phyloP scores from a whole-genome alignment of 208 protist species.

The Balamuthia mandrillaris region DNA sequence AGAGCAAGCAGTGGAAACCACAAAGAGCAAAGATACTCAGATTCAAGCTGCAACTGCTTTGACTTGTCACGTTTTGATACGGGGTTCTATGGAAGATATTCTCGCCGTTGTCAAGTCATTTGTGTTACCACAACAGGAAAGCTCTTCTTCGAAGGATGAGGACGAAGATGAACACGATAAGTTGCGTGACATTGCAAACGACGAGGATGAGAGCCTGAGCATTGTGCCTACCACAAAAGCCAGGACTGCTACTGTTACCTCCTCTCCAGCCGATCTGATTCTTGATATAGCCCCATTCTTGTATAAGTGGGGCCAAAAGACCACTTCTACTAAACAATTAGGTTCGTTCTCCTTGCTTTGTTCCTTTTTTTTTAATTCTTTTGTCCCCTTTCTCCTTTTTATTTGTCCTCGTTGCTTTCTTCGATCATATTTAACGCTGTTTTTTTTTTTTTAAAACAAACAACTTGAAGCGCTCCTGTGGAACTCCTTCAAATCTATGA shows the following conservation, averaged over 20 bases:
- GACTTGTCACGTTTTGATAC: not conserved
- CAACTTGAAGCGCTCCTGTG: not conserved
- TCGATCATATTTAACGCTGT: not conserved
- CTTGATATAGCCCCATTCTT: too few relatives aligned
- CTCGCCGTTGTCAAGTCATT: not conserved
- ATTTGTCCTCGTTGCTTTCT: not conserved
- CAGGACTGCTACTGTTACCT: too few relatives aligned
- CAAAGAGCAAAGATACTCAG: not conserved
- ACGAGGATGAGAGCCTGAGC: not conserved
- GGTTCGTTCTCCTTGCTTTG: not conserved
- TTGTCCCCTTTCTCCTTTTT: not conserved
- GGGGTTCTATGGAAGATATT: constrained; percentile 28
- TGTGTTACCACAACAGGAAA: not conserved
- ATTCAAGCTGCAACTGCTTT: not conserved
- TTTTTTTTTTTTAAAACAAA: not conserved
- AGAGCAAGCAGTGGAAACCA: not conserved
- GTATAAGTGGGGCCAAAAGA: too few relatives aligned
- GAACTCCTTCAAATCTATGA: not conserved
- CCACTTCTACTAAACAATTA: too few relatives aligned
- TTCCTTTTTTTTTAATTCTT: not conserved
- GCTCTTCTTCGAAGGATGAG: not conserved
- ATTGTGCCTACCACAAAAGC: not conserved
- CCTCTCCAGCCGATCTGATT: too few relatives aligned
- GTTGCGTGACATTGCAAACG: not conserved
- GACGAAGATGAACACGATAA: not conserved